Base-by-base conservation (phyloP, 1,284 basidiomycete genomes). In the Erythrobasidium hasegawianum region DNA sequence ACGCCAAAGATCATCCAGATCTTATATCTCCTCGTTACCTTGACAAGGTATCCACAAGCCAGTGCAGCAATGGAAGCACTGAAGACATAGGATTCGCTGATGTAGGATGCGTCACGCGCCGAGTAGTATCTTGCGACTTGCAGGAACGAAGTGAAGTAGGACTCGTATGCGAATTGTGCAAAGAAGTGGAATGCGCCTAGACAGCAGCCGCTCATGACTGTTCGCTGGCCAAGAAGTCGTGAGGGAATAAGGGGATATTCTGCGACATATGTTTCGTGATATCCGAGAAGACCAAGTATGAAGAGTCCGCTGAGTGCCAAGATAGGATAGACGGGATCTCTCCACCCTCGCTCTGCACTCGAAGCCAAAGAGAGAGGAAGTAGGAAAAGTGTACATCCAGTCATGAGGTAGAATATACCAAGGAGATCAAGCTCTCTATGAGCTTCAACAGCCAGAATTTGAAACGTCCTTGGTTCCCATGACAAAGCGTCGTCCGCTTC, bases 141-240 rank as follows among this genome's bases (percentile, higher is more conserved):
- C 10, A 75, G 45, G 57, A 72, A 75, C n/a, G 68, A 70, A 26
- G 73, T 72, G 39, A 75, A 75, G 69, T 71, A 72, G 53, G 70
- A 71, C 57, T 73, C 72, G 68, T 72, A 75, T 54, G 58, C 65
- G 64, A 64, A 68, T 61, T 70, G 67, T 33, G 65, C 66, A 40
- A 68, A 55, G 49, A 76, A 76, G 55, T 75, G 74, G 59, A 72
- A 75, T 64, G 75, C 73, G 2, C 75, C 74, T 24, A 76, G 67
- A 9, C 57, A 27, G 10, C 71, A 72, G 0, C 73, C 74, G 27
- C 68, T 58, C 22, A 75, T 57, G 40, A 75, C 70, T 5, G 74
- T 76, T 13, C 68, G 65, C 33, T 74, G 71, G 38, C 64, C 65
- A 16, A 75, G 62, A 1, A 76, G 57, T 2, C 73, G 64, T 2